These are phyloP conservation scores for Lodderomyces beijingensis DNA, from an alignment of 1,139 yeast genomes.

Conservation along the genomic window DNA sequence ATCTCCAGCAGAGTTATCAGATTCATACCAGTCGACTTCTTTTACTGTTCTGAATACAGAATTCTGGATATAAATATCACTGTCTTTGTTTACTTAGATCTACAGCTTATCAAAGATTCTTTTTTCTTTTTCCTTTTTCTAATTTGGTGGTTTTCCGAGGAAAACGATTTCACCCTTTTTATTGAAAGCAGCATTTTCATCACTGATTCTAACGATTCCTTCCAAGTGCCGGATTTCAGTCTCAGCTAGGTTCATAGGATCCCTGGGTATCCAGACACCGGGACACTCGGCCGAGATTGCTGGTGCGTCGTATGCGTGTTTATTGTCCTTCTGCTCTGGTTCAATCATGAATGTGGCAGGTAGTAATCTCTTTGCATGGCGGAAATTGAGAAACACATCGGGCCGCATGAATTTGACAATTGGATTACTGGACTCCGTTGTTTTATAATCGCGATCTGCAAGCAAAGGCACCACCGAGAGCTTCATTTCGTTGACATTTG, in stretches of 20 bases:
- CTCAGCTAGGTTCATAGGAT: constrained; percentile 74
- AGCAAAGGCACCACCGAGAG: constrained; percentile 36
- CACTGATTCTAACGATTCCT: constrained; percentile 48
- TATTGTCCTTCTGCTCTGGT: constrained; percentile 27
- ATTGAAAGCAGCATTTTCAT: constrained; percentile 61
- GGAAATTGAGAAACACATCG: constrained; percentile 56
- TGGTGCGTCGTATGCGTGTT: constrained; percentile 62
- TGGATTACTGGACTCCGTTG: constrained; percentile 23
- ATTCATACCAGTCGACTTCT: too few relatives aligned
- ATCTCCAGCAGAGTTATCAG: too few relatives aligned
- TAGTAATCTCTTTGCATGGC: constrained; percentile 48
- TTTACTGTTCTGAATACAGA: too few relatives aligned
- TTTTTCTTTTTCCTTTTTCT: too few relatives aligned
- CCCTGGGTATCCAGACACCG: constrained; percentile 82
- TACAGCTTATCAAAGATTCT: too few relatives aligned
- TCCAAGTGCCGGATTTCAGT: constrained; percentile 49
- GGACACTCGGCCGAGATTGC: constrained; percentile 65
- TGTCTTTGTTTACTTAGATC: too few relatives aligned
- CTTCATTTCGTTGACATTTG: constrained; percentile 1
- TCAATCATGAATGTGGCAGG: constrained; percentile 46
- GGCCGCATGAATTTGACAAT: constrained; percentile 57
- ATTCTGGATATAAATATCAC: too few relatives aligned
- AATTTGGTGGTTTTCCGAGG: constrained; percentile 57
- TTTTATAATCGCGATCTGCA: constrained; percentile 50
- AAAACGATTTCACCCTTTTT: constrained; percentile 54